These are phyloP conservation scores for Trifolium fragiferum DNA, from an alignment of 306 rosid genomes.

Conservation along the genomic window DNA sequence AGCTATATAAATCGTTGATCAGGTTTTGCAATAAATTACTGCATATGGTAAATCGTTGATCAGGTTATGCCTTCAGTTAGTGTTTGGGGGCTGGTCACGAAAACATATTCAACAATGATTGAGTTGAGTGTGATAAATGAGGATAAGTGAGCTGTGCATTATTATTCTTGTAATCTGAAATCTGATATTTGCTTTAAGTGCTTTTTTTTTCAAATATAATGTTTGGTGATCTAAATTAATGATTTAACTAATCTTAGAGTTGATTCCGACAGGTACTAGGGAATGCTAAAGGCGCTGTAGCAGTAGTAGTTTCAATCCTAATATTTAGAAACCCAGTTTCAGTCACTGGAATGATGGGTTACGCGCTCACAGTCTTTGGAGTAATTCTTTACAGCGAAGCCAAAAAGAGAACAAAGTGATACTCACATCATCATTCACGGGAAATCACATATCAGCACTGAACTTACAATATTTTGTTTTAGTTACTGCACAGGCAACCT, in stretches of 20 bases:
- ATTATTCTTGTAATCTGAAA: no score
- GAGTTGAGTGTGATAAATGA: background rate
- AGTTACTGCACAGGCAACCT: slow-evolving; percentile 46
- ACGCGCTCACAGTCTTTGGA: slow-evolving; percentile 87
- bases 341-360: slow-evolving; percentile 98
- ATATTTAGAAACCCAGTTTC: slow-evolving; percentile 96
- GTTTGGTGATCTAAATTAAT: slow-evolving; percentile 3
- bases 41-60: no score
- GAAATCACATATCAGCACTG: slow-evolving; percentile 42
- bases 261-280: slow-evolving; percentile 85
- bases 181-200: no score
- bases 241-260: slow-evolving; percentile 28
- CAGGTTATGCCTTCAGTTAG: background rate
- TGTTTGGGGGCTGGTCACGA: background rate
- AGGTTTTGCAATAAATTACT: no score
- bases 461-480: slow-evolving; percentile 47
- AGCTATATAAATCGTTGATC: no score
- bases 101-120: background rate
- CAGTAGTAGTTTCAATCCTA: slow-evolving; percentile 92
- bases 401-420: slow-evolving; percentile 93
- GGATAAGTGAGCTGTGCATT: background rate
- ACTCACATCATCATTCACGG: slow-evolving; percentile 32
- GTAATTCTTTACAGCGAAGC: slow-evolving; percentile 95
- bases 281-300: slow-evolving; percentile 99
- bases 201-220: no score